phyloP scores from a whole-genome alignment of 2,329 filamentous ascomycete genomes.

The Apiospora hydei region DNA sequence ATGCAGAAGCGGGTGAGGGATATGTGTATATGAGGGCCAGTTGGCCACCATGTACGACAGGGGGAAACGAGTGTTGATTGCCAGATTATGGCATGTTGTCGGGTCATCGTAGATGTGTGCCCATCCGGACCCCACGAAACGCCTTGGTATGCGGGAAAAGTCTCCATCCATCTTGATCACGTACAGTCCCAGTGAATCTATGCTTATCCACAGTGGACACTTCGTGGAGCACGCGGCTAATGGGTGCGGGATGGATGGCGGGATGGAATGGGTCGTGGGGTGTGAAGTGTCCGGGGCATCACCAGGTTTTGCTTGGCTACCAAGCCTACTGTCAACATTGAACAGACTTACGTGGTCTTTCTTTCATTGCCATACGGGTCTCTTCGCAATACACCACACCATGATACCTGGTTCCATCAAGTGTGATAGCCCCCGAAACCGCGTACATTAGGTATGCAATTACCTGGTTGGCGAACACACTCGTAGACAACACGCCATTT shows the following conservation, averaged over 20 bases:
- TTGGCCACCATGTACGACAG: background rate
- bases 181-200: background rate
- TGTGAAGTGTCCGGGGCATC: background rate
- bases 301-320: background rate
- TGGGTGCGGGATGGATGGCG: background rate
- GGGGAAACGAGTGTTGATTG: background rate
- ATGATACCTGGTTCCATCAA: background rate
- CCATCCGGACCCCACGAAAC: constrained; percentile 6
- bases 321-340: background rate
- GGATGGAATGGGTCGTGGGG: constrained; percentile 2
- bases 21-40: background rate
- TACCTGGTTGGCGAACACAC: background rate
- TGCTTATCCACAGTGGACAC: constrained; percentile 13
- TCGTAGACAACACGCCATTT: background rate
- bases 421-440: background rate
- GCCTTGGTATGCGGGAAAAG: constrained; percentile 3
- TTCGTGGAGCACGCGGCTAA: constrained; percentile 5
- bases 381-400: background rate
- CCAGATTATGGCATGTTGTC: constrained; percentile 18
- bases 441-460: background rate
- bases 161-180: constrained; percentile 17
- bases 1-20: background rate
- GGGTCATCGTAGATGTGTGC: background rate
- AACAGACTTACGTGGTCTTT: background rate
- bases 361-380: background rate